Base-by-base conservation (phyloP, 306 rosid species). In the Arachis hypogaea region DNA sequence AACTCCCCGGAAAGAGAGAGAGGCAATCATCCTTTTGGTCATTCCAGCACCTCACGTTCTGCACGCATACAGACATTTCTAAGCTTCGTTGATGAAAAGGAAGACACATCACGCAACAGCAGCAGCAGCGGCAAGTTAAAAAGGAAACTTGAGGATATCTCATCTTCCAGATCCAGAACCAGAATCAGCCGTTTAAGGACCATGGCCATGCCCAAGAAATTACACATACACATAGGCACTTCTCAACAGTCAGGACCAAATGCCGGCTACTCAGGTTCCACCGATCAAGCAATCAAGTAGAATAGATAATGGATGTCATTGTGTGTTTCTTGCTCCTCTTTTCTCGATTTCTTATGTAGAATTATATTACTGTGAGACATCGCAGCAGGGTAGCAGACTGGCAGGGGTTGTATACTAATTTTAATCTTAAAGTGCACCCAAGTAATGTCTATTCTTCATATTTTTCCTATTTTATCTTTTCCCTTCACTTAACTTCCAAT, bases 61-160 rank as follows among this genome's bases (percentile, higher is more conserved):
- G 69, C 71, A 4, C 83, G 86, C 58, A 61, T 92, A 65, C 96
- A 83, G 64, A 84, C 85, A 57, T 92, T 92, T 60, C 85, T 92
- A 11, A 66, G 81, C 45, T 89, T 92, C 73, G 96, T 44, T 9
- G 88, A 92, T 40, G 80, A 86, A 69, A 92, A 86, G 76, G 85
- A 84, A 74, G 88, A 77, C 36, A 2, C 9, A n/a, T 66, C 78
- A 49, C 47, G 60, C 40, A 74, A 33, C 38, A 33, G 0, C 38
- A 22, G 14, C 14, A 14, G 14, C 14, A 14, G 14, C 14, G 14
- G 10, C 52, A 75, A 71, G 50, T 45, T 67, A 0, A 86, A 91
- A 61, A 82, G 89, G 30, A 86, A 86, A 69, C 63, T 78, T 1
- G 68, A 59, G 2, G 78, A 83, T 59, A 8, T 51, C 18, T 22